phyloP scores from a whole-genome alignment of 2,329 filamentous ascomycete genomes.

The Pseudopyricularia cyperi region DNA sequence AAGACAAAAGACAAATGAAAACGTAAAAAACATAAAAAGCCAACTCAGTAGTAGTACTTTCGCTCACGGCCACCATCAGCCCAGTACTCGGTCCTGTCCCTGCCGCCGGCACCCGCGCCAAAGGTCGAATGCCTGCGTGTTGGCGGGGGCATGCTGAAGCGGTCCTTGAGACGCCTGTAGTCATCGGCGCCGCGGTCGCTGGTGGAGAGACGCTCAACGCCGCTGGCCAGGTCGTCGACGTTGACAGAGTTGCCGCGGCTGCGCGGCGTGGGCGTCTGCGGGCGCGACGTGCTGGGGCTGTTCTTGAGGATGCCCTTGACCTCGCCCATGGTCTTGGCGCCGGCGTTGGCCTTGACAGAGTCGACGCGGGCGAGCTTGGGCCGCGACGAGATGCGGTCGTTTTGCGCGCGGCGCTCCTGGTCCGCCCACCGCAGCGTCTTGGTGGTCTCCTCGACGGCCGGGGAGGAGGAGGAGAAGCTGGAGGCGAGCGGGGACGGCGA shows the following conservation, averaged over 20 bases:
- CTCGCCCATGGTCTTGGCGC: constrained; percentile 7
- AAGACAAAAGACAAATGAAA: neutral
- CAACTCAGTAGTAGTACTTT: neutral
- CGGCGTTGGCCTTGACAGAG: constrained; percentile 3
- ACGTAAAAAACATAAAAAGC: neutral
- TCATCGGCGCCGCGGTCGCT: constrained; percentile 8
- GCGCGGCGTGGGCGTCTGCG: constrained; percentile 1
- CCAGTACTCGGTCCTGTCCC: constrained; percentile 12
- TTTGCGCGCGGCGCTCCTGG: constrained; percentile 14
- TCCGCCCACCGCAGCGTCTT: constrained; percentile 18
- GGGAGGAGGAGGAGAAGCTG: constrained; percentile 8
- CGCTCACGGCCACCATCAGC: constrained; percentile 1
- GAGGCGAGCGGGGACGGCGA: constrained; percentile 3
- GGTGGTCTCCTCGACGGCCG: constrained; percentile 6
- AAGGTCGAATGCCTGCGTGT: constrained; percentile 7
- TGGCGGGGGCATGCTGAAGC: constrained; percentile 10
- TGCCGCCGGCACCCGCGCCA: constrained; percentile 6
- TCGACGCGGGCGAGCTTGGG: constrained; percentile 9
- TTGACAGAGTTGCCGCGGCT: neutral
- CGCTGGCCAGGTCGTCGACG: neutral
- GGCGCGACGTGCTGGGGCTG: neutral
- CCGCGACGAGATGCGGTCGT: constrained; percentile 16
- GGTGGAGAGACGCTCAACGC: neutral
- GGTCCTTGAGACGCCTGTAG: constrained; percentile 9
- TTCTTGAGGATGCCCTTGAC: constrained; percentile 20